Conservation (phyloP, 345 rosid genomes). For the Eucalyptus polybractea region DNA sequence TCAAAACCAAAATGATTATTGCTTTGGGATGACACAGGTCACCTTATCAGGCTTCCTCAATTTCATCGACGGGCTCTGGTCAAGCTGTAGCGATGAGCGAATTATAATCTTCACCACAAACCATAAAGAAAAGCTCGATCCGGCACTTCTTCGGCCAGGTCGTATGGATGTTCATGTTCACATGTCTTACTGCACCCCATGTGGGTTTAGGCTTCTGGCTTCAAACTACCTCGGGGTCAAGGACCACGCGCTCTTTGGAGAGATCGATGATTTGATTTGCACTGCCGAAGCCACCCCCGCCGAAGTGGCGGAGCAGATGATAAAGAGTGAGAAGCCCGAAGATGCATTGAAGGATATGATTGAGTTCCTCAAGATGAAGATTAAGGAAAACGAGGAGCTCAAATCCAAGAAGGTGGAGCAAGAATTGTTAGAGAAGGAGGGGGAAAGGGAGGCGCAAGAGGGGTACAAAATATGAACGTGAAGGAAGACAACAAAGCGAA, state of each 20-base stretch:
- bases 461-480: not conserved
- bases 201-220: conserved; percentile 20
- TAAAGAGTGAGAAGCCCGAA: conserved; percentile 13
- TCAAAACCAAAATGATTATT: not conserved
- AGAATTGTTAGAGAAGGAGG: not conserved
- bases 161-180: conserved; percentile 45
- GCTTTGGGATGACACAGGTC: not conserved
- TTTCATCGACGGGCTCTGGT: conserved; percentile 32
- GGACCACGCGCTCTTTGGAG: conserved; percentile 5
- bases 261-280: conserved; percentile 11
- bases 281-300: conserved; percentile 31
- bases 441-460: not conserved
- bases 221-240: conserved; percentile 17
- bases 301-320: conserved; percentile 33
- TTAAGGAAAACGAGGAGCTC: conserved; percentile 1
- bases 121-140: conserved; percentile 27
- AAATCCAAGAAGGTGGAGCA: not conserved
- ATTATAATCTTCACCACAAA: conserved; percentile 29
- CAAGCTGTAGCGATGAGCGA: conserved; percentile 31
- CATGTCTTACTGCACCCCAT: conserved; percentile 28
- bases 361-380: conserved; percentile 12
- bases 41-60: conserved; percentile 30
- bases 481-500: not conserved
- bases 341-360: conserved; percentile 8
- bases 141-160: conserved; percentile 25